Base-by-base conservation (phyloP, 768 basidiomycete species). In the Postia placenta region DNA sequence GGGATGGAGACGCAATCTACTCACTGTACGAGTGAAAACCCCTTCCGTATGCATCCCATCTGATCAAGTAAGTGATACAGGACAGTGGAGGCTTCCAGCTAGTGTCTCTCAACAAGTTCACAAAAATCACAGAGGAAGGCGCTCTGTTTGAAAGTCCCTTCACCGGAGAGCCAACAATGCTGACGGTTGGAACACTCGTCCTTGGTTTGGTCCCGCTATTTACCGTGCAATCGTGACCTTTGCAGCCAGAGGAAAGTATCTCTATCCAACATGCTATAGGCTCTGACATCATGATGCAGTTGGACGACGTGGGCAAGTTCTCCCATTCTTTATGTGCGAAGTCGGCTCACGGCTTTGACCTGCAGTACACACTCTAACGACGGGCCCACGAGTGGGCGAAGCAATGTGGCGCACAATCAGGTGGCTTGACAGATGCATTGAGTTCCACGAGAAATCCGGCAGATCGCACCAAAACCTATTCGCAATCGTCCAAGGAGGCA, bases 221-320 rank as follows among this genome's bases (percentile, higher is more conserved):
- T 22, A n/a, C n/a, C n/a, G n/a, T n/a, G n/a, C n/a, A n/a, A 33
- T 35, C 42, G 7, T 37, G 23, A 2, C 5, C 20, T 9, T 27
- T 19, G 54, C 47, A 92, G 86, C 92, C 92, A 27, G 92, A 95
- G 68, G 87, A 92, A 71, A 90, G 87, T 58, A 92, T 94, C 36
- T 80, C 82, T 14, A 87, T 92, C 58, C 91, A 95, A 61, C 92
- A 95, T 60, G 74, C 85, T 6, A 92, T 95, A 37, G 91, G 92
- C 4, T 88, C 85, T 23, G 92, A 95, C 62, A 95, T 95, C 51
- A 91, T 95, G 52, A 94, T 95, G 92, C 92, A 91, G 63, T 75
- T 92, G 15, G 91, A 93, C 63, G 91, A 93, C 65, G 91, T 93
- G 44, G 89, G 89, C 85, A 58, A 64, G 83, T 69, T 38, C 22